Percentiles rank a stretch among this genome's conserved stretches.
These are phyloP conservation scores for Hypholoma fasciculare DNA, from an alignment of 768 basidiomycete genomes.

Conservation along the genomic window DNA sequence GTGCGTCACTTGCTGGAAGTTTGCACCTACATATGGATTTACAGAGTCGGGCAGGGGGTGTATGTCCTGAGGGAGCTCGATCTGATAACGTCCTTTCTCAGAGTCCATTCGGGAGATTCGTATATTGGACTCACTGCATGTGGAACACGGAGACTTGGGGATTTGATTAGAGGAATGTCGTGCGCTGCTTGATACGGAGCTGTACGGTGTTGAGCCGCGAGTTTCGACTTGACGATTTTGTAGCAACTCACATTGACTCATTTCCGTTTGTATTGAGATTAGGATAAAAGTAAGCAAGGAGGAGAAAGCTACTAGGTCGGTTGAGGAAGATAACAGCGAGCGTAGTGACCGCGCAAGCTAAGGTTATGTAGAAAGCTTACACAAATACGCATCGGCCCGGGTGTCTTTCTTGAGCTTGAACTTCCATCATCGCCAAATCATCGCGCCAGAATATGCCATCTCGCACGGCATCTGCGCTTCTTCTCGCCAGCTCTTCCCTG, in stretches of 20 bases:
- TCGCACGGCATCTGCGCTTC: conserved; percentile 26
- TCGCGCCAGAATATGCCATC: conserved; percentile 6
- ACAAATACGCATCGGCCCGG: too few relatives aligned
- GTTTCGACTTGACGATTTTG: not conserved
- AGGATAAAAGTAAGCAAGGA: too few relatives aligned
- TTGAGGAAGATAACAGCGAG: too few relatives aligned
- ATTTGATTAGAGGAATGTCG: conserved; percentile 86
- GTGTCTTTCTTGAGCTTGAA: not conserved
- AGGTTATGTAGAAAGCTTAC: too few relatives aligned
- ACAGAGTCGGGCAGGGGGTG: conserved; percentile 93
- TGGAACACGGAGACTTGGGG: conserved; percentile 87
- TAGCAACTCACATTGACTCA: conserved; percentile 12
- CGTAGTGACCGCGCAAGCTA: too few relatives aligned
- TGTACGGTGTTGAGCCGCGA: conserved; percentile 17
- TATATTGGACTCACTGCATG: conserved; percentile 53
- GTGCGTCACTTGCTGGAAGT: not conserved
- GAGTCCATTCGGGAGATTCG: not conserved
- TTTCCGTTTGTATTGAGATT: not conserved
- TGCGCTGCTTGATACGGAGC: conserved; percentile 80
- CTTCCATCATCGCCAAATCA: not conserved
- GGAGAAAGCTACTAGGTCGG: too few relatives aligned
- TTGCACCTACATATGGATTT: conserved; percentile 71
- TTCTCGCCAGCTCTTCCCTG: conserved; percentile 42
- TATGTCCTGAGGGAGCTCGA: conserved; percentile 86
- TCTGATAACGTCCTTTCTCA: conserved; percentile 41